These are phyloP conservation scores for Leishmania lainsoni DNA, from an alignment of 208 protist genomes.

Conservation along the genomic window DNA sequence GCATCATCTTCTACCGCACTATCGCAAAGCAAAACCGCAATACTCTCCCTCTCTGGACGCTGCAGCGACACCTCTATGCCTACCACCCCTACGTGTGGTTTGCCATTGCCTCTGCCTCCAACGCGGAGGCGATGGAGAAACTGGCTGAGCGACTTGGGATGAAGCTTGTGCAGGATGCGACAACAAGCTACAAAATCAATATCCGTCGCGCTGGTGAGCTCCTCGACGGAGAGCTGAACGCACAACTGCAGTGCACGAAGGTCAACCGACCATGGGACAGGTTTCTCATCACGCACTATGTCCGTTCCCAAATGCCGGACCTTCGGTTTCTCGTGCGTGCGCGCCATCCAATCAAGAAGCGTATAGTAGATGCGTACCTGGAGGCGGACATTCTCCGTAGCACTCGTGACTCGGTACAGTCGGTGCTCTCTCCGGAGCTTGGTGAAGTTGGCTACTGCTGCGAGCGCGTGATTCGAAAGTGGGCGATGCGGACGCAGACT, in stretches of 20 bases:
- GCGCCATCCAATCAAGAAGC: conserved; percentile 86
- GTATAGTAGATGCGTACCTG: conserved; percentile 76
- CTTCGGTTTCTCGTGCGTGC: conserved; percentile 85
- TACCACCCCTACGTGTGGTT: conserved; percentile 91
- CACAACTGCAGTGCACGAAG: conserved; percentile 69
- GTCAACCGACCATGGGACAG: conserved; percentile 88
- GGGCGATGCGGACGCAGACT: conserved; percentile 53
- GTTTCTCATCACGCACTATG: conserved; percentile 84
- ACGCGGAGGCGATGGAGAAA: conserved; percentile 52
- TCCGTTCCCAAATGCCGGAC: conserved; percentile 85
- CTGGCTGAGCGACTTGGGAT: conserved; percentile 65
- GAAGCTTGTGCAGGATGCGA: conserved; percentile 70
- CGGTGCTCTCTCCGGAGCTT: conserved; percentile 83
- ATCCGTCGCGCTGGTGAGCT: conserved; percentile 71
- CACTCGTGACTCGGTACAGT: conserved; percentile 87
- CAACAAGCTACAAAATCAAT: conserved; percentile 69
- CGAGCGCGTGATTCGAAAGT: conserved; percentile 84
- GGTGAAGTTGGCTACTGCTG: conserved; percentile 90
- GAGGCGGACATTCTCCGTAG: conserved; percentile 82
- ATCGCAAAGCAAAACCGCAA: conserved; percentile 87
- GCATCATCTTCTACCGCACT: conserved; percentile 77
- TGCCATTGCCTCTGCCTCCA: conserved; percentile 77
- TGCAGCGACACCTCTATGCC: conserved; percentile 80
- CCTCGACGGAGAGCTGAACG: conserved; percentile 85
- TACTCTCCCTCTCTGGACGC: conserved; percentile 80